These are phyloP conservation scores for Colletotrichum zoysiae DNA, from an alignment of 2,329 filamentous ascomycete species.

Conservation along the genomic window DNA sequence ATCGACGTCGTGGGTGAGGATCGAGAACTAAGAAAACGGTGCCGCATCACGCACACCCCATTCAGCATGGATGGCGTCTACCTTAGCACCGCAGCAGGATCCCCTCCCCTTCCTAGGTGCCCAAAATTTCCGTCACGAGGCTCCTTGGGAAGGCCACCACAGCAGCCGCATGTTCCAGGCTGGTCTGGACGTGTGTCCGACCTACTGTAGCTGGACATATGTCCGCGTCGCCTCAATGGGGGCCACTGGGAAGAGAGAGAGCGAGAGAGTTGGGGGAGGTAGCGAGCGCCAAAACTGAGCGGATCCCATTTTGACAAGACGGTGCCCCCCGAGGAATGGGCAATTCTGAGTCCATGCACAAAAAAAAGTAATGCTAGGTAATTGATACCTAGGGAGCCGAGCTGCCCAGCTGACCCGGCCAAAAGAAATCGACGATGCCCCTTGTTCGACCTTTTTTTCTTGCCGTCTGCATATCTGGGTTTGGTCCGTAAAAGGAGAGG, in stretches of 20 bases:
- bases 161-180: slow-evolving; percentile 40
- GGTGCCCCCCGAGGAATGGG: neutral
- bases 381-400: too few relatives aligned
- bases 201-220: slow-evolving; percentile 38
- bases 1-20: slow-evolving; percentile 33
- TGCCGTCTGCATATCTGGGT: neutral
- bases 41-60: neutral
- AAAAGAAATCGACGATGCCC: slow-evolving; percentile 10
- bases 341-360: slow-evolving; percentile 4
- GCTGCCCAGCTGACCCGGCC: slow-evolving; percentile 15
- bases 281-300: neutral
- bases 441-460: slow-evolving; percentile 1
- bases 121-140: slow-evolving; percentile 35
- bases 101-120: neutral
- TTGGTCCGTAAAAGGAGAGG: neutral
- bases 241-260: neutral
- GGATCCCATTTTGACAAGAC: neutral
- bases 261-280: too few relatives aligned
- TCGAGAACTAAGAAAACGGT: slow-evolving; percentile 23
- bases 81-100: neutral
- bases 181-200: slow-evolving; percentile 26
- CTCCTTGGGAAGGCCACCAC: slow-evolving; percentile 13
- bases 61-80: slow-evolving; percentile 8
- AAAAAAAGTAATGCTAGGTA: neutral
- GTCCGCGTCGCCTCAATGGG: slow-evolving; percentile 23